Evolutionary conservation across 192 early-diverging fungal species (phyloP), one percentile per base, ranked within the genome.

Genomic region (Entophlyctis luteolus): DNA sequence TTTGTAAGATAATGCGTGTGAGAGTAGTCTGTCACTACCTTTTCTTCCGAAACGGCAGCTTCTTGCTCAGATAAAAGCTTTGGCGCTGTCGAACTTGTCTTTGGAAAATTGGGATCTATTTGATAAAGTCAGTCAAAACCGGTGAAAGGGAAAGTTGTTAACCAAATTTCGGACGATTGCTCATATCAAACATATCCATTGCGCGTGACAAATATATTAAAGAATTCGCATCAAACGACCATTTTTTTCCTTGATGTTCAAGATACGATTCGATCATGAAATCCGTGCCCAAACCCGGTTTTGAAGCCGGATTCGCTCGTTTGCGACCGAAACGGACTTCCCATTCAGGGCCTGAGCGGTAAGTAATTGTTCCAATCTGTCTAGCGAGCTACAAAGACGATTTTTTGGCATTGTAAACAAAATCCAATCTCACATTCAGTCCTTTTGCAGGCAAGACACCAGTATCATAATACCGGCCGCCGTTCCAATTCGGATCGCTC

Each of bases 101-200:
- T n/a, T n/a, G n/a, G n/a, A n/a, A n/a, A n/a, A n/a, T n/a, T n/a
- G n/a, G n/a, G 39, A 42, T 42, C 39, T 12, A n/a, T 42, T 42
- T 42, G 39, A 42, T 8, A 42, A 42, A n/a, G 8, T 42, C n/a
- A n/a, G 39, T 42, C 10, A 8, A n/a, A 12, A n/a, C 47, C 28
- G 6, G 14, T 50, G 37, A 5, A 16, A 16, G 46, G 45, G 23
- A 28, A 39, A 46, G 48, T 2, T 25, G 38, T 20, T 31, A 22
- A 49, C 55, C 63, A 16, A 31, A 31, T 3, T 23, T 8, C 14
- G 56, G 55, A 2, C 47, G 35, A 2, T 78, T 27, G 29, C 52
- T 48, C 78, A 98, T 89, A 71, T 98, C 94, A 82, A 98, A 98
- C 87, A 98, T 85, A 60, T 98, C 96, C 96, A 98, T 98, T 37